Conservation (phyloP, 2,329 filamentous ascomycete genomes). For the Seiridium cupressi region DNA sequence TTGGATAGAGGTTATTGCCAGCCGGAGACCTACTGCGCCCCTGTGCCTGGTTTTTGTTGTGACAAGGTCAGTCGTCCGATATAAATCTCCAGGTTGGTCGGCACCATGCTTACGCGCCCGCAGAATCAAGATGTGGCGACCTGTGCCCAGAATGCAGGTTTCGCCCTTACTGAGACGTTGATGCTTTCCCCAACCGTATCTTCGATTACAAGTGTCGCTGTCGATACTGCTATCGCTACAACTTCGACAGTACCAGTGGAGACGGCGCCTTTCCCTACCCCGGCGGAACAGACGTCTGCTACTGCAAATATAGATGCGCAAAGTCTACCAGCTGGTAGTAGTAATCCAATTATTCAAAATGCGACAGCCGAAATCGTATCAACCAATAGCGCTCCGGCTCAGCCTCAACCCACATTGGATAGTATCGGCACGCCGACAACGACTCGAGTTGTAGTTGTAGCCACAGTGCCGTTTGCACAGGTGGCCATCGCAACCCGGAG, state of each 20-base stretch:
- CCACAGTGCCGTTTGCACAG: neutral
- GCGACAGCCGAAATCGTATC: neutral
- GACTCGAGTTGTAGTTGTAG: neutral
- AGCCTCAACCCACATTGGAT: neutral
- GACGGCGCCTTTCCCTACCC: neutral
- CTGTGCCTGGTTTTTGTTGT: constrained; percentile 36
- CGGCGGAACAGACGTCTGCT: neutral
- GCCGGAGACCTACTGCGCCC: constrained; percentile 33
- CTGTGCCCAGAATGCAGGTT: constrained; percentile 32
- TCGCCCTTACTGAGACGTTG: constrained; percentile 22
- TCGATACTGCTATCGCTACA: constrained; percentile 10
- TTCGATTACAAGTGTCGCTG: constrained; percentile 6
- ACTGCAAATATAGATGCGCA: neutral
- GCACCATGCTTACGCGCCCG: neutral
- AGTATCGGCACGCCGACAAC: no score
- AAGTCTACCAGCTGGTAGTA: neutral
- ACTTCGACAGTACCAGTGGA: neutral
- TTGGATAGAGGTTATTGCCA: constrained; percentile 33
- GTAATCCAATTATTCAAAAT: neutral
- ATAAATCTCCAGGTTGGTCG: neutral
- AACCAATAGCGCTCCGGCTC: neutral
- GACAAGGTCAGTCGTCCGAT: constrained; percentile 26
- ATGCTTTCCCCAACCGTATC: neutral
- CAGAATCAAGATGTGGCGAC: constrained; percentile 31
- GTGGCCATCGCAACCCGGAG: neutral